Conservation (phyloP, 768 basidiomycete species). For the Phanerochaete carnosa region DNA sequence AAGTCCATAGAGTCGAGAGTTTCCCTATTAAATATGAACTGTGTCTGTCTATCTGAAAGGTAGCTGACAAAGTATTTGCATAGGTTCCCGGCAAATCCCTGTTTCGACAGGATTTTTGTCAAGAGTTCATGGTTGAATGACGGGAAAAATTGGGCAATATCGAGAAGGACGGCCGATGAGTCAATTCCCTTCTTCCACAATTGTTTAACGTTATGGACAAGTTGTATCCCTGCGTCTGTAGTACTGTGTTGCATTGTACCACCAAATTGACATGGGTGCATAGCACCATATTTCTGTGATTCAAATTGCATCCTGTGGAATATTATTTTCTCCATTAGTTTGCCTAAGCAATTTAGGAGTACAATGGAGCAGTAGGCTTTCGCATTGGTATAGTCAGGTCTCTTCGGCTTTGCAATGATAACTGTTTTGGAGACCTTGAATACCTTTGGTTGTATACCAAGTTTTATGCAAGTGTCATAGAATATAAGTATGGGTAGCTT, state of each 20-base stretch:
- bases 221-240: conserved; percentile 13
- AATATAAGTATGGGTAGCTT: neutral
- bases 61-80: conserved; percentile 13
- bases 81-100: conserved; percentile 10
- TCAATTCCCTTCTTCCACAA: conserved; percentile 4
- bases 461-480: conserved; percentile 12
- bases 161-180: conserved; percentile 14
- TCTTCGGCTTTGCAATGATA: conserved; percentile 22
- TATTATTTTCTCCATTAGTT: conserved; percentile 20
- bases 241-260: conserved; percentile 17
- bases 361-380: conserved; percentile 26
- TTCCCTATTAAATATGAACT: conserved; percentile 7
- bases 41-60: conserved; percentile 6
- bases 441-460: conserved; percentile 8
- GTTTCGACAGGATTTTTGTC: conserved; percentile 1
- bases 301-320: conserved; percentile 17
- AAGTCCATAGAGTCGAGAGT: neutral
- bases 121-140: conserved; percentile 16
- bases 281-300: conserved; percentile 9
- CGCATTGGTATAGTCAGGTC: conserved; percentile 17
- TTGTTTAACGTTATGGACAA: conserved; percentile 13
- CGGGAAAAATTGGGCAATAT: conserved; percentile 19
- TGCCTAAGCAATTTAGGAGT: conserved; percentile 21
- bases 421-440: conserved; percentile 16
- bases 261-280: conserved; percentile 20